Percentiles rank a stretch among this genome's conserved stretches.
phyloP scores from a whole-genome alignment of 345 rosid genomes.

The Lepidium africanum region DNA sequence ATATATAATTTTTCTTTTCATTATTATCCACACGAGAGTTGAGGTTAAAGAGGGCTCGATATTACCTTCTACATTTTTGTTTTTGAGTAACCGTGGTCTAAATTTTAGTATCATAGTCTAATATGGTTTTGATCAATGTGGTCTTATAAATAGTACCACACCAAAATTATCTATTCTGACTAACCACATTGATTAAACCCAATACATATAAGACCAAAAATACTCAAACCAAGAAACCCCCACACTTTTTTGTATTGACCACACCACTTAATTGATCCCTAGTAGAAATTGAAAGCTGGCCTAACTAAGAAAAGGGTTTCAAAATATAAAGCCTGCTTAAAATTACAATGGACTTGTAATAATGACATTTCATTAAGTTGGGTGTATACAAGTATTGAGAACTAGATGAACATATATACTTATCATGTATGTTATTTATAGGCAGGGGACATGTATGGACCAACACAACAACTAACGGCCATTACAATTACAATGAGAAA shows the following conservation, averaged over 20 bases:
- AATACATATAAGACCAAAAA: too few species aligned
- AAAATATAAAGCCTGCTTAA: neutral
- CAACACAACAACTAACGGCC: neutral
- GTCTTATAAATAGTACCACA: too few species aligned
- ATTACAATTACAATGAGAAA: neutral
- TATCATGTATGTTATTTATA: neutral
- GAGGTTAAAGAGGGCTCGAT: neutral
- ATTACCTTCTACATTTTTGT: neutral
- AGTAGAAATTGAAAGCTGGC: neutral
- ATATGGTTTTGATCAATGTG: neutral
- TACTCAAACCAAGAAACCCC: neutral
- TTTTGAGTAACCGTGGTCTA: neutral
- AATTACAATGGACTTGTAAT: neutral
- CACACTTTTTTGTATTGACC: neutral
- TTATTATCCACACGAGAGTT: neutral
- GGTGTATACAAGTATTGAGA: neutral
- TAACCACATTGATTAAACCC: too few species aligned
- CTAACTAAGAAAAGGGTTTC: neutral
- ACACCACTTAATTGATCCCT: neutral
- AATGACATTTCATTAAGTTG: neutral
- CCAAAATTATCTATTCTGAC: too few species aligned
- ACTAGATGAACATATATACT: neutral
- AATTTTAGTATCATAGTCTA: neutral
- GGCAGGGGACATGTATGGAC: slow-evolving; percentile 1
- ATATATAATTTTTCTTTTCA: neutral